phyloP scores from a whole-genome alignment of 2,329 filamentous ascomycete species.

The Fusarium mangiferae region DNA sequence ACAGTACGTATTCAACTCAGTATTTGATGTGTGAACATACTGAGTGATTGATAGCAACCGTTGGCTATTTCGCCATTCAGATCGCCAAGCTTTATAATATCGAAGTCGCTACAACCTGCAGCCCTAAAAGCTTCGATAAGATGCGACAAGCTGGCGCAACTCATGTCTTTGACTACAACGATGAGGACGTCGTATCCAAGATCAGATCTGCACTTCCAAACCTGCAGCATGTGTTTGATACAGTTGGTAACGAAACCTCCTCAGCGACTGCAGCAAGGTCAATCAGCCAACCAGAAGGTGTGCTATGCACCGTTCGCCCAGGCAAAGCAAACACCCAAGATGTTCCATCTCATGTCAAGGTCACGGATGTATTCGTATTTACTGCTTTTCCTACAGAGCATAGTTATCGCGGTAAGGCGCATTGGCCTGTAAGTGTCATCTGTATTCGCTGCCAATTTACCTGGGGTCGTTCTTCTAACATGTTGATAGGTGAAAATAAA shows the following conservation, averaged over 20 bases:
- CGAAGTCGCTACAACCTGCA: slow-evolving; percentile 50
- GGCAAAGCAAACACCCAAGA: slow-evolving; percentile 53
- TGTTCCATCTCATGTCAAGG: slow-evolving; percentile 45
- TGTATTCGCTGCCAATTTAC: fast-evolving
- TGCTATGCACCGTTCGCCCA: slow-evolving; percentile 55
- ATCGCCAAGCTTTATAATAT: slow-evolving; percentile 46
- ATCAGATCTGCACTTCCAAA: slow-evolving; percentile 46
- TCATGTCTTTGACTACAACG: slow-evolving; percentile 54
- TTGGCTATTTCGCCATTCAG: slow-evolving; percentile 44
- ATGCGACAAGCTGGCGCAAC: slow-evolving; percentile 47
- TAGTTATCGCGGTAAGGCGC: slow-evolving; percentile 44
- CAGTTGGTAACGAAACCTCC: slow-evolving; percentile 51
- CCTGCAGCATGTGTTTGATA: slow-evolving; percentile 53
- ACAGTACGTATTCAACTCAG: slow-evolving; percentile 33
- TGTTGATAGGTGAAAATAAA: slow-evolving; percentile 15
- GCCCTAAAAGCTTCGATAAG: slow-evolving; percentile 45
- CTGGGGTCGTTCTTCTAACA: fast-evolving
- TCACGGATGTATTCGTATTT: slow-evolving; percentile 57
- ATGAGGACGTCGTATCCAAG: slow-evolving; percentile 47
- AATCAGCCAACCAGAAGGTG: slow-evolving; percentile 34
- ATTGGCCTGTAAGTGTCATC: slow-evolving; percentile 51
- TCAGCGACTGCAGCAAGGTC: slow-evolving; percentile 47
- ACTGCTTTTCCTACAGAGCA: slow-evolving; percentile 56
- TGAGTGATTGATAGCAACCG: slow-evolving; percentile 5
- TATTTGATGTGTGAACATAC: fast-evolving